Conservation (phyloP, 208 protist genomes). For the Kentomonas sorsogonicus region DNA sequence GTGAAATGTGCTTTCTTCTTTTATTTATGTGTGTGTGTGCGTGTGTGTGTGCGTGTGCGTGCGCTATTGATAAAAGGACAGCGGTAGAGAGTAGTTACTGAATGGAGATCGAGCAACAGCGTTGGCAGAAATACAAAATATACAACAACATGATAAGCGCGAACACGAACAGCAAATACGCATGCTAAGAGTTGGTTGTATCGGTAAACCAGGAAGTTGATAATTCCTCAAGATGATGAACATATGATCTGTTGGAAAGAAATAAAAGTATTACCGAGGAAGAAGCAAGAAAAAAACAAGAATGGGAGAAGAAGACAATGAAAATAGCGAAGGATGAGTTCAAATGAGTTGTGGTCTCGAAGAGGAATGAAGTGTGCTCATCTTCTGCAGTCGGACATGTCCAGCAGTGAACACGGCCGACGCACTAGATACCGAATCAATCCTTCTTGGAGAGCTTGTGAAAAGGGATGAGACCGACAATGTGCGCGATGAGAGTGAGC, state of each 20-base stretch:
- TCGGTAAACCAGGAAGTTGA: too few species aligned
- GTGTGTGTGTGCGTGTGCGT: background rate
- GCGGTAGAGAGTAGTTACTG: background rate
- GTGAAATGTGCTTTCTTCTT: slow-evolving; percentile 2
- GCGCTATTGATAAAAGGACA: background rate
- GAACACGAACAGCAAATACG: background rate
- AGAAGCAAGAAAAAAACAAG: slow-evolving; percentile 1
- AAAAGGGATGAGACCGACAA: slow-evolving; percentile 24
- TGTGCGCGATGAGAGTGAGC: slow-evolving; percentile 23
- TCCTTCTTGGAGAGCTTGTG: too few species aligned
- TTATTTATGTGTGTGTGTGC: background rate
- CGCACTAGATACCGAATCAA: too few species aligned
- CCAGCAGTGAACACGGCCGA: too few species aligned
- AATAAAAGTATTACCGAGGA: slow-evolving; percentile 3
- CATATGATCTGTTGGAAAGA: background rate
- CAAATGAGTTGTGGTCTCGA: background rate
- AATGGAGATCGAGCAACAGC: background rate
- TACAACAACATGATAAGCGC: too few species aligned
- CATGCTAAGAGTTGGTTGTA: too few species aligned
- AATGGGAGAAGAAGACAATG: slow-evolving; percentile 16
- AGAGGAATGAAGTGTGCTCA: background rate
- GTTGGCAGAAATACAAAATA: background rate
- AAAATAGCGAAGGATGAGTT: too few species aligned
- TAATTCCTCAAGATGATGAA: too few species aligned
- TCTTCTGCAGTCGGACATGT: too few species aligned